Evolutionary conservation across 345 rosid species (phyloP).

Genomic region (Melaleuca alternifolia): DNA sequence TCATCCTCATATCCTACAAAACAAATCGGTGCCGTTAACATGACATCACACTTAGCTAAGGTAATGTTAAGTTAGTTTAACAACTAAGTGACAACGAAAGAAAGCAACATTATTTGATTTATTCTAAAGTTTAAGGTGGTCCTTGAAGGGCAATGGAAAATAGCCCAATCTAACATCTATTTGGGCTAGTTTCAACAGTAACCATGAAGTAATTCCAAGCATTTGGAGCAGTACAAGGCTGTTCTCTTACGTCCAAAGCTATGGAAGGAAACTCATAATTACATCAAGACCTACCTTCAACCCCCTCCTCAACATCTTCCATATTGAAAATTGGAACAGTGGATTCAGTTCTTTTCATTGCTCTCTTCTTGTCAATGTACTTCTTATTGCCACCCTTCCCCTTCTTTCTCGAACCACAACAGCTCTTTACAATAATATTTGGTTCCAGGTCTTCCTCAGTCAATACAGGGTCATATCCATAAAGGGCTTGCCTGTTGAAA

Average conservation of each 20-base stretch:
- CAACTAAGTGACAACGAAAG: background rate
- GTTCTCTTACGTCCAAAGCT: background rate
- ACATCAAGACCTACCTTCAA: conserved; percentile 63
- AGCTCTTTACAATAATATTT: conserved; percentile 87
- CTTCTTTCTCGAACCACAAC: conserved; percentile 95
- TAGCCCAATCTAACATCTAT: background rate
- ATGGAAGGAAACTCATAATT: background rate
- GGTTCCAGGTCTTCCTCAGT: conserved; percentile 95
- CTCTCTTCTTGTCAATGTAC: conserved; percentile 68
- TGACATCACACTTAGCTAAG: background rate
- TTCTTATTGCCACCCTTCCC: conserved; percentile 62
- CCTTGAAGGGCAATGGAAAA: background rate
- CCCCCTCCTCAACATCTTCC: conserved; percentile 98
- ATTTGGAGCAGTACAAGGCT: background rate
- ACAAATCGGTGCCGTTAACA: background rate
- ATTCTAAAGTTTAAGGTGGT: background rate
- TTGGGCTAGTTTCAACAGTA: background rate
- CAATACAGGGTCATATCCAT: conserved; percentile 97
- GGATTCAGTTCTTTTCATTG: conserved; percentile 86
- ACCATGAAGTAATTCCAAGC: background rate
- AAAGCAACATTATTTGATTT: background rate
- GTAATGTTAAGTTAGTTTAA: background rate
- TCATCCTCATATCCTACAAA: conserved; percentile 97
- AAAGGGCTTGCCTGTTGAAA: conserved; percentile 96
- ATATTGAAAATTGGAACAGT: conserved; percentile 91